These are phyloP conservation scores for Cucurbita argyrosperma DNA, from an alignment of 306 rosid species.

Conservation along the genomic window DNA sequence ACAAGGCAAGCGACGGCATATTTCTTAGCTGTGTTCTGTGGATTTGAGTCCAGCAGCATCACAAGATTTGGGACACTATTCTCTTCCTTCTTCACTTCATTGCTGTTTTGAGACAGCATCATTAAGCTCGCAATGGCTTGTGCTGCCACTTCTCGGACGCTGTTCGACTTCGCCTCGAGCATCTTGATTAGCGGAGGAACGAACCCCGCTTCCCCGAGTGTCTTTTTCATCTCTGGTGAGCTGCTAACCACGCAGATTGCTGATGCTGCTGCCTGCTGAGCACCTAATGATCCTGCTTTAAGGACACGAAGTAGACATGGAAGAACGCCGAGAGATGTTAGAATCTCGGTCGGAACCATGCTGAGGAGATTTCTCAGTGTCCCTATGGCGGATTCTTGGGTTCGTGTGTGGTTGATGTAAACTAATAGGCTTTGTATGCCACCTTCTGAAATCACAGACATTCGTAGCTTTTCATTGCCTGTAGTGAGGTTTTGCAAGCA, in stretches of 20 bases:
- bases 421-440: conserved; percentile 50
- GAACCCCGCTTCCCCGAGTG: conserved; percentile 64
- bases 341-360: conserved; percentile 41
- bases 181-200: conserved; percentile 53
- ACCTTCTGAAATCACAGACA: conserved; percentile 58
- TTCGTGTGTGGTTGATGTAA: conserved; percentile 61
- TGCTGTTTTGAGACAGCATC: conserved; percentile 36
- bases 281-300: conserved; percentile 56
- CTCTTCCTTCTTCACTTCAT: conserved; percentile 65
- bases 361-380: conserved; percentile 62
- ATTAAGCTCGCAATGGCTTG: conserved; percentile 63
- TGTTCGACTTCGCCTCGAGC: conserved; percentile 73
- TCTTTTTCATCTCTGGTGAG: conserved; percentile 56
- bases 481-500: conserved; percentile 85
- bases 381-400: conserved; percentile 67
- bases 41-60: conserved; percentile 79
- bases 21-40: conserved; percentile 70
- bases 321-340: conserved; percentile 47
- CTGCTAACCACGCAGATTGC: conserved; percentile 46
- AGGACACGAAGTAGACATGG: conserved; percentile 56
- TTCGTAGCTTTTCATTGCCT: conserved; percentile 57
- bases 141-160: conserved; percentile 51
- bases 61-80: conserved; percentile 78
- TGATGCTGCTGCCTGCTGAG: conserved; percentile 57
- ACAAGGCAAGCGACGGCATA: conserved; percentile 74